These are phyloP conservation scores for Eutrema japonicum DNA, from an alignment of 345 rosid genomes.

Conservation along the genomic window DNA sequence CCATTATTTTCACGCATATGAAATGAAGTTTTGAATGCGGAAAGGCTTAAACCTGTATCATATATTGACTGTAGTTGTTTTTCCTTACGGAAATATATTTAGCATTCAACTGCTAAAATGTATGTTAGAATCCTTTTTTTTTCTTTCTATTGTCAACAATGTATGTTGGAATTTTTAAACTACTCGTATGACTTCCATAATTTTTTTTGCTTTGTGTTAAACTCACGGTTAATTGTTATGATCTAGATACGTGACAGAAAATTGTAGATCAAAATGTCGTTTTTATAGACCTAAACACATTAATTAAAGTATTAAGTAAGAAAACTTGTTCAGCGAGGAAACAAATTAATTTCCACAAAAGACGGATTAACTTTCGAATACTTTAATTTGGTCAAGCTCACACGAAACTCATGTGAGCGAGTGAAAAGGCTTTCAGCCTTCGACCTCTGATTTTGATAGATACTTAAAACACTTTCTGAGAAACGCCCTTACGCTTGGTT, in stretches of 20 bases:
- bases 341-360: slow-evolving; percentile 36
- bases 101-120: not conserved
- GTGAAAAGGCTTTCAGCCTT: slow-evolving; percentile 24
- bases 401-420: slow-evolving; percentile 46
- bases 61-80: not conserved
- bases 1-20: not conserved
- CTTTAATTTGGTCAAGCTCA: slow-evolving; percentile 43
- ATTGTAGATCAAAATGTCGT: slow-evolving; percentile 30
- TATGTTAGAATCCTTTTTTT: not conserved
- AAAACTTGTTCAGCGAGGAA: slow-evolving; percentile 33
- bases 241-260: slow-evolving; percentile 37
- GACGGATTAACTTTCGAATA: slow-evolving; percentile 20
- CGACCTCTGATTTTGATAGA: slow-evolving; percentile 37
- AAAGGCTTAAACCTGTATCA: slow-evolving; percentile 6
- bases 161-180: not conserved
- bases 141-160: not conserved
- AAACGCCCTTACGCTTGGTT: slow-evolving; percentile 32
- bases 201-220: not conserved
- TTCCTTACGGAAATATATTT: not conserved
- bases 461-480: slow-evolving; percentile 39
- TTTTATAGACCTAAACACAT: slow-evolving; percentile 41
- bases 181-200: not conserved
- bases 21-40: not conserved
- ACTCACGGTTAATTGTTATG: slow-evolving; percentile 3
- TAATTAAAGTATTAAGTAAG: slow-evolving; percentile 41